Conservation (phyloP, 305 asterid species). For the Solanum hybrid region DNA sequence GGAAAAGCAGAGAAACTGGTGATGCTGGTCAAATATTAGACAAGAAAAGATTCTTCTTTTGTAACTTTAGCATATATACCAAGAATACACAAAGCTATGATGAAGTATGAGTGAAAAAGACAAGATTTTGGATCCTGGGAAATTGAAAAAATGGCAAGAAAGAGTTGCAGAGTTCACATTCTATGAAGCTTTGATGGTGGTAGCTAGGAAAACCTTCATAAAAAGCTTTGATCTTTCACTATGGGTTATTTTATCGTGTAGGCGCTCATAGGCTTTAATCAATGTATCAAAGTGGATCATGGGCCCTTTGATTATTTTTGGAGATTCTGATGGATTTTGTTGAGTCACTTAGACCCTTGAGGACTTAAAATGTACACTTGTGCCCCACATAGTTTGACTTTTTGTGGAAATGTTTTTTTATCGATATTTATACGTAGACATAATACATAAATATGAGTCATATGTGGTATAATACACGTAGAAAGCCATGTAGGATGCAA, state of each 20-base stretch:
- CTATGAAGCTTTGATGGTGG: background rate
- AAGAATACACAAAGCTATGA: background rate
- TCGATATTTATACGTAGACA: background rate
- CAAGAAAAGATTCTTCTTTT: background rate
- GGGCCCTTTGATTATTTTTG: background rate
- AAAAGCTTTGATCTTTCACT: background rate
- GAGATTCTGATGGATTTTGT: background rate
- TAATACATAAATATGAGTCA: background rate
- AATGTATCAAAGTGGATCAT: background rate
- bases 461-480: no score
- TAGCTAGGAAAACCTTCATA: background rate
- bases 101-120: background rate
- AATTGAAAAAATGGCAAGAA: background rate
- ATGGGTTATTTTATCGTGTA: background rate
- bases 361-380: background rate
- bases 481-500: background rate
- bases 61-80: background rate
- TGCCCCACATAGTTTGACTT: background rate
- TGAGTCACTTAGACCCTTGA: background rate
- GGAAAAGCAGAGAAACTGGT: background rate
- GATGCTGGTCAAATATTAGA: background rate
- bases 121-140: background rate
- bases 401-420: background rate
- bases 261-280: background rate
- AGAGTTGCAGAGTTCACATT: slow-evolving; percentile 1